Evolutionary conservation across 2,329 filamentous ascomycete species (phyloP), one percentile per base, ranked within the genome.

Genomic region (Colletotrichum echinochloae): DNA sequence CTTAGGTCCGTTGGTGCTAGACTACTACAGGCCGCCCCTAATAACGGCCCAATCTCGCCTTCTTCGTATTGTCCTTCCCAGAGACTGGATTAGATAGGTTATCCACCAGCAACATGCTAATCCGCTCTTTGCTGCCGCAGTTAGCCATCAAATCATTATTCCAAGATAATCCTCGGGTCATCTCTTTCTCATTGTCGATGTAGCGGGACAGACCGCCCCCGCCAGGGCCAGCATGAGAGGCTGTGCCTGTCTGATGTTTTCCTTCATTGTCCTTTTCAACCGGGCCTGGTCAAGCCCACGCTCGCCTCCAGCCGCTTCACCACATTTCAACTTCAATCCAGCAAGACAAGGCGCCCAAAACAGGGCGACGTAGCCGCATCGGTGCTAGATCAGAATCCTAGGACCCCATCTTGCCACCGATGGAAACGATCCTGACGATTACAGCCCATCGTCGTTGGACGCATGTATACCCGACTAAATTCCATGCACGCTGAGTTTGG

Each of bases 261-360:
- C 26, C 35, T 52, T 26, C 48, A 30, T 62, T 62, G 60, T 62
- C 35, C 60, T 44, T 33, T 11, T 44, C 48, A 39, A 44, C 60
- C 26, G 30, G 59, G 44, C 44, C 44, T 14, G 59, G 59, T 35
- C 30, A 18, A 49, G 48, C 35, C 26, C 60, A n/a, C 12, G 5
- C 35, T 23, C 52, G 23, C 33, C 33, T 37, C 20, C n/a, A 11
- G 52, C 35, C 30, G n/a, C 33, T 56, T 23, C 20, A 16, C 33
- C 7, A 39, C 18, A 30, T 30, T 37, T 41, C 55, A 44, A 37
- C 55, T 26, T 44, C n/a, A 20, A 44, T n/a, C 55, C 55, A 56
- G 33, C n/a, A 14, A 37, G 52, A 55, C 52, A 55, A 33, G n/a
- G n/a, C 18, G 39, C 14, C 33, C 52, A 26, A 33, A 26, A 39